A percentile compares a stretch with the other conserved stretches of the same genome.
These are phyloP conservation scores for Umbelopsis isabellina DNA, from an alignment of 192 early-diverging fungal genomes.

Conservation along the genomic window DNA sequence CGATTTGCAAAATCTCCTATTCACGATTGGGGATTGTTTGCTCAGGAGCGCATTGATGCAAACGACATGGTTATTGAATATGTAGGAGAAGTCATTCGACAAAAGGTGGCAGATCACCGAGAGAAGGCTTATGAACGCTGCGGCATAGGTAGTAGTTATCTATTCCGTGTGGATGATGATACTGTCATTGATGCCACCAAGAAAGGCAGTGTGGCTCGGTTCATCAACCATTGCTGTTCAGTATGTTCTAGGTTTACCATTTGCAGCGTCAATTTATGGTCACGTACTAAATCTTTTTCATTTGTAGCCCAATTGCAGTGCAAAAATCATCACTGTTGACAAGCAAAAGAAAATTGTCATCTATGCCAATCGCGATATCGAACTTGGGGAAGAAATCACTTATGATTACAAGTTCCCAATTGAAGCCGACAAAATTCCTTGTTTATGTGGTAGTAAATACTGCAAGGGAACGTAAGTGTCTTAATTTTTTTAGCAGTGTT, in stretches of 20 bases:
- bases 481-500: neutral
- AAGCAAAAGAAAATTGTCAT: slow-evolving; percentile 97
- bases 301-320: slow-evolving; percentile 93
- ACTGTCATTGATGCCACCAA: slow-evolving; percentile 97
- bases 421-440: slow-evolving; percentile 97
- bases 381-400: slow-evolving; percentile 96
- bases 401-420: slow-evolving; percentile 98
- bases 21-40: slow-evolving; percentile 99
- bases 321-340: slow-evolving; percentile 91
- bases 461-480: slow-evolving; percentile 83
- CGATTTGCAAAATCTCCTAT: slow-evolving; percentile 92
- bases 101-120: slow-evolving; percentile 92
- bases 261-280: neutral
- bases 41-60: slow-evolving; percentile 88
- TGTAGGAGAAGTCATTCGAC: slow-evolving; percentile 94
- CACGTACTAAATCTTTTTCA: slow-evolving; percentile 8
- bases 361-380: slow-evolving; percentile 94
- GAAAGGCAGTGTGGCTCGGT: slow-evolving; percentile 95
- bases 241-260: slow-evolving; percentile 50
- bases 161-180: slow-evolving; percentile 96
- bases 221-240: slow-evolving; percentile 98
- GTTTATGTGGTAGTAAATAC: slow-evolving; percentile 85
- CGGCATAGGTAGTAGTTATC: slow-evolving; percentile 93
- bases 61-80: slow-evolving; percentile 99
- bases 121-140: slow-evolving; percentile 92